A percentile compares a stretch with the other conserved stretches of the same genome.
phyloP scores from a whole-genome alignment of 192 early-diverging fungal genomes.

The Backusella tarrabulga region DNA sequence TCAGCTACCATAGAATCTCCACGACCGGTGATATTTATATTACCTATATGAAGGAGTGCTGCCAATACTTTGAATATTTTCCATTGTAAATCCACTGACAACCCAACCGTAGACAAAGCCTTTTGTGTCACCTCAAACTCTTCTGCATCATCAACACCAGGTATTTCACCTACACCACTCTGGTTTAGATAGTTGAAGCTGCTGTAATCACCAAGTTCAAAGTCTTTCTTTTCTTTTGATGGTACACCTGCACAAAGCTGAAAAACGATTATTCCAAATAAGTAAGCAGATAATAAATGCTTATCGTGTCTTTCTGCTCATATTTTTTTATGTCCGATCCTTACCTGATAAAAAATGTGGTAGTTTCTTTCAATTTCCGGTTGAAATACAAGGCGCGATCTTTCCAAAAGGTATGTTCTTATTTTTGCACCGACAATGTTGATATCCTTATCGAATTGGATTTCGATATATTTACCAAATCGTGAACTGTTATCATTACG shows the following conservation, averaged over 20 bases:
- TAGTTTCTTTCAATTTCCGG: slow-evolving; percentile 94
- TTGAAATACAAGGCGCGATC: slow-evolving; percentile 94
- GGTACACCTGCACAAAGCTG: slow-evolving; percentile 86
- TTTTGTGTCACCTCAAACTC: slow-evolving; percentile 90
- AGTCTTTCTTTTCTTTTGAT: slow-evolving; percentile 73
- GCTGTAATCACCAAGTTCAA: slow-evolving; percentile 70
- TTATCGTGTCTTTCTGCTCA: neutral
- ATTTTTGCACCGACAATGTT: slow-evolving; percentile 94
- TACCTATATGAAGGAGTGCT: slow-evolving; percentile 94
- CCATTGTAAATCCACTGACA: slow-evolving; percentile 79
- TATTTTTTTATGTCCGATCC: neutral
- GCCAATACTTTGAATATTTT: slow-evolving; percentile 89
- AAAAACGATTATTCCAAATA: neutral
- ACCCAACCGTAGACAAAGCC: slow-evolving; percentile 84
- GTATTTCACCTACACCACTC: slow-evolving; percentile 75
- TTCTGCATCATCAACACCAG: slow-evolving; percentile 87
- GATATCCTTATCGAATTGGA: slow-evolving; percentile 81
- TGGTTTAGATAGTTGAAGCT: slow-evolving; percentile 88
- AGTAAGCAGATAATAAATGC: neutral
- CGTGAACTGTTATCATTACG: slow-evolving; percentile 98
- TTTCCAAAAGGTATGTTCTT: slow-evolving; percentile 94
- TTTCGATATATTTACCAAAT: slow-evolving; percentile 99
- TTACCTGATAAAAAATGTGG: slow-evolving; percentile 96
- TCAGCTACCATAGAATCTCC: slow-evolving; percentile 74
- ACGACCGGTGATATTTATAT: slow-evolving; percentile 81